Evolutionary conservation across 2,329 filamentous ascomycete genomes (phyloP).

Genomic region (Acarospora socialis): DNA sequence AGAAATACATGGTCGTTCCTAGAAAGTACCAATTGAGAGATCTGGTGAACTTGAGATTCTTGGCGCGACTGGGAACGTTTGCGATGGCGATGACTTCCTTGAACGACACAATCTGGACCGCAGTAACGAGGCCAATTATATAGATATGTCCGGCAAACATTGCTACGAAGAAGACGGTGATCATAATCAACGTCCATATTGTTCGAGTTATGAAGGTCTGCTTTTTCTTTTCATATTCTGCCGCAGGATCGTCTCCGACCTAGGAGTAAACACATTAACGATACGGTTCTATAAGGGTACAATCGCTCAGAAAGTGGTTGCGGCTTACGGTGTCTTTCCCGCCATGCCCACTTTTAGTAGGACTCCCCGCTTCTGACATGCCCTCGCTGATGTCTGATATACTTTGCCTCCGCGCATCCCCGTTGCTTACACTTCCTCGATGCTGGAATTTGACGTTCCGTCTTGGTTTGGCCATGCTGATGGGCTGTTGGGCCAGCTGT

Average conservation of each 20-base stretch:
- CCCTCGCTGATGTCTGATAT: slow-evolving; percentile 42
- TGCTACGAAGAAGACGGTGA: slow-evolving; percentile 75
- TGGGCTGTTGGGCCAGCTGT: too few species aligned
- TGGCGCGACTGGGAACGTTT: slow-evolving; percentile 80
- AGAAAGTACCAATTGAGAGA: slow-evolving; percentile 98
- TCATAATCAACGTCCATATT: slow-evolving; percentile 98
- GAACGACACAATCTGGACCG: slow-evolving; percentile 91
- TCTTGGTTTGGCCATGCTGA: slow-evolving; percentile 37
- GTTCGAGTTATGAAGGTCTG: slow-evolving; percentile 92
- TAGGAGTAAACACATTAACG: slow-evolving; percentile 9
- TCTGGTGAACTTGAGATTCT: slow-evolving; percentile 86
- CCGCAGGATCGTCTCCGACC: slow-evolving; percentile 28
- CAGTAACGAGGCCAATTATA: slow-evolving; percentile 83
- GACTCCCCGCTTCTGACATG: slow-evolving; percentile 36
- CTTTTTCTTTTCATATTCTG: slow-evolving; percentile 97
- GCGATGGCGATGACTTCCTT: slow-evolving; percentile 98
- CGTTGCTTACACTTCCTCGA: slow-evolving; percentile 26
- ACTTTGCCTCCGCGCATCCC: slow-evolving; percentile 36
- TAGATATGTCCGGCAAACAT: slow-evolving; percentile 97
- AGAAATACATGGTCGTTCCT: slow-evolving; percentile 97
- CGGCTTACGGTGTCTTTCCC: slow-evolving; percentile 20
- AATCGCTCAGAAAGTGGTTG: slow-evolving; percentile 3
- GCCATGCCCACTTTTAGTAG: slow-evolving; percentile 29
- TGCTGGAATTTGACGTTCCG: slow-evolving; percentile 49
- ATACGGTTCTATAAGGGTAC: background rate